phyloP scores from a whole-genome alignment of 257 asterid genomes.

The Ajuga chamaepitys region DNA sequence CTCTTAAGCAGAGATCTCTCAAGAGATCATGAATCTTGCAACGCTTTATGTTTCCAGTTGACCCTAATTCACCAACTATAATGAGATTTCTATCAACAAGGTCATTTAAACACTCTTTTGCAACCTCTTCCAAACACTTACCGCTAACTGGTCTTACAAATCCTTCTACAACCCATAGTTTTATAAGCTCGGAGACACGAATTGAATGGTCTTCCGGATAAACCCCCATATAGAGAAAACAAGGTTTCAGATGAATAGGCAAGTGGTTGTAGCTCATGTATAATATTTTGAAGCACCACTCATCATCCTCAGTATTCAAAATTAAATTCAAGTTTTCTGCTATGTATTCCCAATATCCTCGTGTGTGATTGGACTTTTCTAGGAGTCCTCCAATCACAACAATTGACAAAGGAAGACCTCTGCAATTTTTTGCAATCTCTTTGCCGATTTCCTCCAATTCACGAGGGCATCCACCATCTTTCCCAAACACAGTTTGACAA shows the following conservation, averaged over 20 bases:
- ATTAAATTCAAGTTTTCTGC: too few species aligned
- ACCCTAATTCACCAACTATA: neutral
- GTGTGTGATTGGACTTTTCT: neutral
- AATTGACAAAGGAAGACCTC: slow-evolving; percentile 3
- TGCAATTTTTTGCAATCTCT: neutral
- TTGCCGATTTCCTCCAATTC: neutral
- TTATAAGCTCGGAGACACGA: neutral
- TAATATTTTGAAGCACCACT: too few species aligned
- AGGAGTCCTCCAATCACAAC: slow-evolving; percentile 9
- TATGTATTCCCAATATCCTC: too few species aligned
- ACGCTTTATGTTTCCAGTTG: too few species aligned
- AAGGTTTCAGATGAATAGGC: too few species aligned
- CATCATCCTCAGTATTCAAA: too few species aligned
- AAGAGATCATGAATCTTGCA: too few species aligned
- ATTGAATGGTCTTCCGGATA: too few species aligned
- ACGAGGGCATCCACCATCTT: neutral
- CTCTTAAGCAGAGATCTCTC: too few species aligned
- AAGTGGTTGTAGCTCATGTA: too few species aligned
- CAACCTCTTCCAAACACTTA: too few species aligned
- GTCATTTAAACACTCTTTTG: neutral
- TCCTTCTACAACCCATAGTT: neutral
- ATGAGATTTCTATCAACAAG: neutral
- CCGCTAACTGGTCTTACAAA: neutral
- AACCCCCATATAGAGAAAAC: too few species aligned
- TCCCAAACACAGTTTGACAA: neutral